A percentile compares a stretch with the other conserved stretches of the same genome.
Conservation (phyloP, 176 grass and related monocot species). For the Metroxylon sagu region DNA sequence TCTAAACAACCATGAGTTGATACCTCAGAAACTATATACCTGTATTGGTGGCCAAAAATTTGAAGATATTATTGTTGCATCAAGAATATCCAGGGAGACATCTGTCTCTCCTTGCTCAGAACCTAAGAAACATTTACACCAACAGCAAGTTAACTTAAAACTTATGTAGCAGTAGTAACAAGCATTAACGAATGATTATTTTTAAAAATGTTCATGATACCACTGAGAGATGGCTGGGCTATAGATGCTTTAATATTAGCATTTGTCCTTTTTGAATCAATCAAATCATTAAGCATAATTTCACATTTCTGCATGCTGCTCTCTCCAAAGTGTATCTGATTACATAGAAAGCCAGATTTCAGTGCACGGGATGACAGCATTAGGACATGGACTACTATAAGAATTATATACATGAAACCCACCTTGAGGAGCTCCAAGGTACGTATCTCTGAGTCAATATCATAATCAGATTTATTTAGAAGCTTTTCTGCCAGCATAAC, state of each 20-base stretch:
- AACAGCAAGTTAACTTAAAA: too few relatives aligned
- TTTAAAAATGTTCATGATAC: constrained; percentile 13
- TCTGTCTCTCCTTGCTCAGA: constrained; percentile 45
- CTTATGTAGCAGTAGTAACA: too few relatives aligned
- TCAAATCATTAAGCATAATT: constrained; percentile 99
- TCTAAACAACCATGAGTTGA: not conserved
- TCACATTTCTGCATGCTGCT: constrained; percentile 99
- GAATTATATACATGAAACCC: constrained; percentile 10
- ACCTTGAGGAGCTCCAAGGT: constrained; percentile 98
- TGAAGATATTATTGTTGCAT: constrained; percentile 93
- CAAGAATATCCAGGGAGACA: constrained; percentile 67
- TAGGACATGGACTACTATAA: too few relatives aligned
- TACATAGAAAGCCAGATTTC: constrained; percentile 18
- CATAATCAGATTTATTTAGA: constrained; percentile 91
- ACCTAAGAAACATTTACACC: constrained; percentile 23
- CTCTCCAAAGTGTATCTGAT: constrained; percentile 96
- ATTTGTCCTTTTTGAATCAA: constrained; percentile 97
- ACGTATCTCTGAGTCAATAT: constrained; percentile 98
- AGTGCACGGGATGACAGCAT: not conserved
- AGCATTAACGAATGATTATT: too few relatives aligned
- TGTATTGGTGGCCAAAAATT: constrained; percentile 98
- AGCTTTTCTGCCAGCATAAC: constrained; percentile 97
- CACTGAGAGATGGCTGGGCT: constrained; percentile 18
- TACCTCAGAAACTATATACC: constrained; percentile 30
- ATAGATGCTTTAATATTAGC: constrained; percentile 94